Base-by-base conservation (phyloP, 257 asterid species). In the Solanum clarkiae region DNA sequence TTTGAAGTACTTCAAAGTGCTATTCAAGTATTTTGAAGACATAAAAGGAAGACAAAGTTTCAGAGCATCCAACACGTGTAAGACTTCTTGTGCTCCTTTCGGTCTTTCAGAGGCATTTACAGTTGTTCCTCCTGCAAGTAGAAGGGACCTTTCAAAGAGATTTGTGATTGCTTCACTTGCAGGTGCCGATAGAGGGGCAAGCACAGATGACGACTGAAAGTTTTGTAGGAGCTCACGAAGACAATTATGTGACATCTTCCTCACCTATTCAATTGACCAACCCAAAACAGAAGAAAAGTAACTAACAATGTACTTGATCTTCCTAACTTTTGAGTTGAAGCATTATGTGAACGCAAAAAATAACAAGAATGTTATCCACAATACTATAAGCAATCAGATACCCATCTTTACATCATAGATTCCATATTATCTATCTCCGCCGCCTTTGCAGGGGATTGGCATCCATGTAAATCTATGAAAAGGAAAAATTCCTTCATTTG, bases 71-170 rank as follows among this genome's bases (percentile, higher is more conserved):
- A 97, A 92, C 92, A 95, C 86, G 71, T 93, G 92, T 60, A 97
- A 90, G 85, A 94, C 90, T 88, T 93, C 93, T 80, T 93, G 97
- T 16, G 99, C 99, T 84, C 94, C 93, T 88, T 90, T 90, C 59
- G 98, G 88, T 55, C 88, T 96, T 86, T 92, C 97, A 14, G 95
- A 87, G 81, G 89, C 90, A 89, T 86, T 91, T 62, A 79, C 84
- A 81, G 86, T 86, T 57, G 99, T 91, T 87, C 97, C 98, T 86
- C 97, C 97, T 42, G 97, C 97, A 62, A 95, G 97, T 36, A 95
- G 94, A 88, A 95, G 95, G 88, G 85, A 93, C 88, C 97, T 91
- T 86, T 94, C 96, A 84, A 95, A 92, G 60, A 90, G 89, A 81
- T 87, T 93, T 36, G 92, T 88, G 84, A 97, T 87, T 86, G 93